Conservation (phyloP, 768 basidiomycete species). For the Termitomyces sp. region DNA sequence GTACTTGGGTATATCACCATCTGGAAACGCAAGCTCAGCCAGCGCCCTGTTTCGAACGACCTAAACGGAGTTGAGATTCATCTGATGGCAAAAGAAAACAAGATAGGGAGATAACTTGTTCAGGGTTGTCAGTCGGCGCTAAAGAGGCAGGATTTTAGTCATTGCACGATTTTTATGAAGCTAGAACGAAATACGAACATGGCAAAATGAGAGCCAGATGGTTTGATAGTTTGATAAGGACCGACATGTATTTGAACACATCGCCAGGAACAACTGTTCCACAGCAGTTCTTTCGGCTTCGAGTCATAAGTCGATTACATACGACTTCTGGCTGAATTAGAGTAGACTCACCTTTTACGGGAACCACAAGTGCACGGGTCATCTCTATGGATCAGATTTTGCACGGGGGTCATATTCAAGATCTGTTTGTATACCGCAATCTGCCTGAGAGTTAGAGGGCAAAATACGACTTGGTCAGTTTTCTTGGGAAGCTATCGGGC, state of each 20-base stretch:
- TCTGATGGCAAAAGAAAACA: background rate
- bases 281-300: slow-evolving; percentile 40
- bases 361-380: slow-evolving; percentile 72
- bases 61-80: slow-evolving; percentile 2
- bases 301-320: slow-evolving; percentile 4
- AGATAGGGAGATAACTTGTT: slow-evolving; percentile 43
- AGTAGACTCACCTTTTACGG: slow-evolving; percentile 39
- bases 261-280: slow-evolving; percentile 48
- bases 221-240: slow-evolving; percentile 86
- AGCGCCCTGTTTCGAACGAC: slow-evolving; percentile 52
- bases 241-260: slow-evolving; percentile 72
- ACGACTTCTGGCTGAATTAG: background rate
- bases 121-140: slow-evolving; percentile 66
- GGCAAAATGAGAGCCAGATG: slow-evolving; percentile 86
- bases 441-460: slow-evolving; percentile 74
- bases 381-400: slow-evolving; percentile 68
- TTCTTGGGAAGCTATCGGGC: slow-evolving; percentile 74
- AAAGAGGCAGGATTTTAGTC: slow-evolving; percentile 4
- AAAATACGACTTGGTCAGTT: slow-evolving; percentile 89
- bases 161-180: background rate
- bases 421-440: slow-evolving; percentile 69
- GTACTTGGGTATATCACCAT: slow-evolving; percentile 50
- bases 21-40: slow-evolving; percentile 57
- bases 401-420: slow-evolving; percentile 56
- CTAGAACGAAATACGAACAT: slow-evolving; percentile 33